phyloP scores from a whole-genome alignment of 139 green algal species.

The Dunaliella primolecta region DNA sequence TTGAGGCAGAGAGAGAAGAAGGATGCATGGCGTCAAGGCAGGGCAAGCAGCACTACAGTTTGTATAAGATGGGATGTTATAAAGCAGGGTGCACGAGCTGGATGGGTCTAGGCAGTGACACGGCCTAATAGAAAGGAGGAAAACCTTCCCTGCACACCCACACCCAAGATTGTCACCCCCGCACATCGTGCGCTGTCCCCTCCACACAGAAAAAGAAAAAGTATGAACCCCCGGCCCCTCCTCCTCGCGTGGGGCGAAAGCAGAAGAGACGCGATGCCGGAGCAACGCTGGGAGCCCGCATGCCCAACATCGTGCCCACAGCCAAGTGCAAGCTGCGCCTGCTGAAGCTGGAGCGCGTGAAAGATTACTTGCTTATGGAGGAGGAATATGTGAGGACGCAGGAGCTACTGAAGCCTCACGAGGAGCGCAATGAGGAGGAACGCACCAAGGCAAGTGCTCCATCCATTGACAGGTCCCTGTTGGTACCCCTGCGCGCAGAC shows the following conservation, averaged over 20 bases:
- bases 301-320: constrained; percentile 88
- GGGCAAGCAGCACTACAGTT: too few species aligned
- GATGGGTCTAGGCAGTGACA: neutral
- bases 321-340: constrained; percentile 94
- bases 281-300: constrained; percentile 66
- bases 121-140: too few species aligned
- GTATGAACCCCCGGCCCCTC: constrained; percentile 90
- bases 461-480: neutral
- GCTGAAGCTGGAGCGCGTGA: constrained; percentile 97
- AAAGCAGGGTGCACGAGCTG: neutral
- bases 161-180: too few species aligned
- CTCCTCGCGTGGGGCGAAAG: constrained; percentile 92
- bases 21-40: too few species aligned
- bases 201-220: constrained; percentile 92
- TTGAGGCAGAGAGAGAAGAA: too few species aligned
- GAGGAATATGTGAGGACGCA: constrained; percentile 98
- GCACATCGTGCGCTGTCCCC: too few species aligned
- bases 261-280: constrained; percentile 72
- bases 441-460: constrained; percentile 61
- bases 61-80: too few species aligned
- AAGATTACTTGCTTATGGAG: constrained; percentile 99
- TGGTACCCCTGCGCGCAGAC: neutral
- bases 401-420: constrained; percentile 85
- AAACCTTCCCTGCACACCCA: too few species aligned
- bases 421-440: constrained; percentile 94